A percentile compares a stretch with the other conserved stretches of the same genome.
These are phyloP conservation scores for Monascus purpureus DNA, from an alignment of 495 filamentous ascomycete species.

Conservation along the genomic window DNA sequence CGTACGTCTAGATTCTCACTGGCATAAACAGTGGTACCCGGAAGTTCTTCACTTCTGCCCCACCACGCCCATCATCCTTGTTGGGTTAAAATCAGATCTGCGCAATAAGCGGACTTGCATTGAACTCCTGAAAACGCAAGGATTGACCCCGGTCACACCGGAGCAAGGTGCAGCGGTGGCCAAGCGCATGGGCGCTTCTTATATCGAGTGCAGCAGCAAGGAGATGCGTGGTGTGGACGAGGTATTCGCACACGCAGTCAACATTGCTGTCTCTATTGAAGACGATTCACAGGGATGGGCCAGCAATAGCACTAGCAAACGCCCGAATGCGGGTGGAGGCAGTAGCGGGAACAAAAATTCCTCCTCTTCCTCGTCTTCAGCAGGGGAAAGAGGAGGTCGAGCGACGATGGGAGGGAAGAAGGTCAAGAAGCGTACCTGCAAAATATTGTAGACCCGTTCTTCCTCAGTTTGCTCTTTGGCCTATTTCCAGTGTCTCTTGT, in stretches of 20 bases:
- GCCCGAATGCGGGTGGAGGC: constrained; percentile 5
- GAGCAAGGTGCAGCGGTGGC: constrained; percentile 83
- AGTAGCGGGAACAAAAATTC: not conserved
- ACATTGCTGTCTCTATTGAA: constrained; percentile 55
- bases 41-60: constrained; percentile 99
- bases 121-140: constrained; percentile 95
- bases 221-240: constrained; percentile 93
- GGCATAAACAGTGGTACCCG: constrained; percentile 72
- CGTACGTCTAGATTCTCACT: too few species aligned
- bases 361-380: not conserved
- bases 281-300: constrained; percentile 26
- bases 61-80: constrained; percentile 85
- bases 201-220: constrained; percentile 97
- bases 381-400: not conserved
- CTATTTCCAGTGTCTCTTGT: too few species aligned
- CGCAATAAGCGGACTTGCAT: constrained; percentile 89
- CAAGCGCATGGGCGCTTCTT: constrained; percentile 79
- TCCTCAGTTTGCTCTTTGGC: constrained; percentile 6
- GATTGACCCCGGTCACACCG: constrained; percentile 81
- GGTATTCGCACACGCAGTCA: constrained; percentile 81
- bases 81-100: constrained; percentile 92
- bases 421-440: constrained; percentile 59
- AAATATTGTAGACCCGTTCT: constrained; percentile 43
- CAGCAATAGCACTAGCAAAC: constrained; percentile 6
- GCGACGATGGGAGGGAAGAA: constrained; percentile 23